These are phyloP conservation scores for Didymella glomerata DNA, from an alignment of 2,329 filamentous ascomycete species.

Conservation along the genomic window DNA sequence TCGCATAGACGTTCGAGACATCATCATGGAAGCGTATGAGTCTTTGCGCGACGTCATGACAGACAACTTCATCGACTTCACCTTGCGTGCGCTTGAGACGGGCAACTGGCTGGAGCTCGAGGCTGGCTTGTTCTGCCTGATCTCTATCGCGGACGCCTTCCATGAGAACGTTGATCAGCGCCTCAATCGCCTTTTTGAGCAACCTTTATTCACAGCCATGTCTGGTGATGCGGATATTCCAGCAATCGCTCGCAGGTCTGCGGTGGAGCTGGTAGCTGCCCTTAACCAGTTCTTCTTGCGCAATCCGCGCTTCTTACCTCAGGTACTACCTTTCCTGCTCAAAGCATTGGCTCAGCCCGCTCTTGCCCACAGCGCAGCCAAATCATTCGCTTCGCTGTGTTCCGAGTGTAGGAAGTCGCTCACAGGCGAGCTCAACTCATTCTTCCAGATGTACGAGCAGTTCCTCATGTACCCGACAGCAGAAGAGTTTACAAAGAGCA, in stretches of 20 bases:
- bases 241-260: conserved; percentile 70
- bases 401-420: conserved; percentile 76
- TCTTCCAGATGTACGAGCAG: conserved; percentile 75
- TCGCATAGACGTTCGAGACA: conserved; percentile 79
- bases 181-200: conserved; percentile 70
- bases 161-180: conserved; percentile 67
- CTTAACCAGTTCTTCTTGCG: conserved; percentile 81
- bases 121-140: conserved; percentile 67
- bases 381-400: conserved; percentile 77
- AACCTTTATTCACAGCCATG: conserved; percentile 63
- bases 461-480: conserved; percentile 67
- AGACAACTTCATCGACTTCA: conserved; percentile 57
- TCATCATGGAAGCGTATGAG: conserved; percentile 75
- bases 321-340: conserved; percentile 78
- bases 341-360: conserved; percentile 69
- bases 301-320: conserved; percentile 71
- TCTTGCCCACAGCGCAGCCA: conserved; percentile 74
- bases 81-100: conserved; percentile 51
- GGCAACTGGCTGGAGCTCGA: conserved; percentile 61
- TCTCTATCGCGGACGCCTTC: conserved; percentile 72
- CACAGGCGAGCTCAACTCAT: conserved; percentile 71
- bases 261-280: conserved; percentile 73
- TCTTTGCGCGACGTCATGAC: conserved; percentile 58
- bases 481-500: conserved; percentile 75
- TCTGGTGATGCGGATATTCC: conserved; percentile 62